These are phyloP conservation scores for Citrullus colocynthis DNA, from an alignment of 306 rosid species.

Conservation along the genomic window DNA sequence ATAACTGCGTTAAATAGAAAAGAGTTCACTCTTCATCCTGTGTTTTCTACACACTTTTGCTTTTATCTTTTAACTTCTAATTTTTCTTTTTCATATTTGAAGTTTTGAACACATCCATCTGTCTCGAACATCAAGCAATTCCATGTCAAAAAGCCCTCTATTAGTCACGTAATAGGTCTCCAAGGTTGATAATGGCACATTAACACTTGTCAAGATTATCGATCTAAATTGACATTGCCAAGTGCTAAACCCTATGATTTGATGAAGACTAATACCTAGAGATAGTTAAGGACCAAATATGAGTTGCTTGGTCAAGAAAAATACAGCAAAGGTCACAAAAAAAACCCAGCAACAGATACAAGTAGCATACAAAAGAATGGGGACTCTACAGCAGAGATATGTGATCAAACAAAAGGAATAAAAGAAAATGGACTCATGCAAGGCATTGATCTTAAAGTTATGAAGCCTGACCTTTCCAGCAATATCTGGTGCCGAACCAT, in stretches of 20 bases:
- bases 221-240: neutral
- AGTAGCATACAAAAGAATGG: neutral
- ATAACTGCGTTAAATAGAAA: neutral
- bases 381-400: neutral
- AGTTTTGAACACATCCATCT: neutral
- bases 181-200: neutral
- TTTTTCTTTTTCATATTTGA: neutral
- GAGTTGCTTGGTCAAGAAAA: neutral
- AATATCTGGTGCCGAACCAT: slow-evolving; percentile 99
- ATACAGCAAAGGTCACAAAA: neutral
- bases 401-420: neutral
- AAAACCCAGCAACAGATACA: neutral
- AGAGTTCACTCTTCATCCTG: neutral
- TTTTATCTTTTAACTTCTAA: neutral
- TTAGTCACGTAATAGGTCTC: neutral
- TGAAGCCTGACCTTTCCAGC: slow-evolving; percentile 80
- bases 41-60: neutral
- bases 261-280: neutral
- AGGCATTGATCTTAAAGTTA: neutral
- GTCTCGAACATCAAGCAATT: neutral
- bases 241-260: neutral
- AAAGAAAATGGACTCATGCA: neutral
- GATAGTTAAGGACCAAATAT: neutral
- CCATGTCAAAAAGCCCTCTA: neutral
- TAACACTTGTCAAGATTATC: neutral